These are phyloP conservation scores for Rosa rugosa DNA, from an alignment of 306 rosid genomes.

Conservation along the genomic window DNA sequence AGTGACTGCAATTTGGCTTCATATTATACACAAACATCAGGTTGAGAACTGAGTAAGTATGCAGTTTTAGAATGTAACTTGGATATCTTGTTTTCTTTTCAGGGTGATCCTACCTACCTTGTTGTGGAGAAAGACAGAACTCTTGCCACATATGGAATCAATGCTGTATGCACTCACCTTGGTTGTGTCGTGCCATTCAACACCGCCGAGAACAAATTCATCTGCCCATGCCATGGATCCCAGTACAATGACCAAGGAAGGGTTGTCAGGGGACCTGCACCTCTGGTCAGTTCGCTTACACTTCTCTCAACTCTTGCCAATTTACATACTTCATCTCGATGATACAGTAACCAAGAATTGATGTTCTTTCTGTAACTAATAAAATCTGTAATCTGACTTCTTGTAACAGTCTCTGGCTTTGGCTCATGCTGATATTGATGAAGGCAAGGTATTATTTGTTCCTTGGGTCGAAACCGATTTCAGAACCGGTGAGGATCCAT, in stretches of 20 bases:
- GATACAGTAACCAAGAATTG: background rate
- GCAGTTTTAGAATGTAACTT: background rate
- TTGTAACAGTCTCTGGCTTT: constrained; percentile 71
- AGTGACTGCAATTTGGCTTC: background rate
- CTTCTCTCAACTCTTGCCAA: background rate
- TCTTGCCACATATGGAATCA: constrained; percentile 84
- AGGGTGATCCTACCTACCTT: constrained; percentile 98
- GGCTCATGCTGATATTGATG: constrained; percentile 72
- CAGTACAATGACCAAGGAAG: constrained; percentile 88
- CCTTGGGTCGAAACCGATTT: constrained; percentile 96
- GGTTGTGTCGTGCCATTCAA: constrained; percentile 98
- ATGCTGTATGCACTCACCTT: constrained; percentile 98
- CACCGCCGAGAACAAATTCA: constrained; percentile 77
- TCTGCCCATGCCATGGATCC: constrained; percentile 99
- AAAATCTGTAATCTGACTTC: background rate
- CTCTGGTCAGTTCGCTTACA: constrained; percentile 59
- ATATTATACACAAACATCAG: background rate
- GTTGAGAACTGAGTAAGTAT: background rate
- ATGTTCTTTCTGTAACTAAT: background rate
- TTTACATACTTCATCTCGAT: background rate
- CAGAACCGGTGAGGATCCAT: constrained; percentile 85
- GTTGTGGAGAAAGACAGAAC: constrained; percentile 86
- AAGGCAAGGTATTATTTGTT: constrained; percentile 80
- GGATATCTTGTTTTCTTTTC: background rate
- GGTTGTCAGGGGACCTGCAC: constrained; percentile 99